A percentile compares a stretch with the other conserved stretches of the same genome.
These are phyloP conservation scores for Aspergillus hancockii DNA, from an alignment of 495 filamentous ascomycete species.

Conservation along the genomic window DNA sequence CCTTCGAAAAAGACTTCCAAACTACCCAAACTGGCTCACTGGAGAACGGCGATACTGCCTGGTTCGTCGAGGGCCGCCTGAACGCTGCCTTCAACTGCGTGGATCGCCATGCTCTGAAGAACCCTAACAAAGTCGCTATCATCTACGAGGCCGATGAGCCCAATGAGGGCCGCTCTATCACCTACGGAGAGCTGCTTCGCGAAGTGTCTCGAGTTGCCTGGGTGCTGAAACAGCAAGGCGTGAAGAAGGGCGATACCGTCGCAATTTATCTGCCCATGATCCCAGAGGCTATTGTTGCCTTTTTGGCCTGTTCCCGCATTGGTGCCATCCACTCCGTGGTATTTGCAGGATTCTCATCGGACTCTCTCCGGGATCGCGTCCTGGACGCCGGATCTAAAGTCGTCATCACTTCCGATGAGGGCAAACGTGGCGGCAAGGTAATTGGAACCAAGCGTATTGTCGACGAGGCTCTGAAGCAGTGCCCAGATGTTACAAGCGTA, in stretches of 20 bases:
- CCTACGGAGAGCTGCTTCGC: slow-evolving; percentile 90
- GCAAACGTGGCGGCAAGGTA: slow-evolving; percentile 94
- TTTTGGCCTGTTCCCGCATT: slow-evolving; percentile 89
- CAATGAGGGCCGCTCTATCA: slow-evolving; percentile 81
- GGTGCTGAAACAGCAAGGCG: slow-evolving; percentile 89
- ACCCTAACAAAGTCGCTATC: slow-evolving; percentile 90
- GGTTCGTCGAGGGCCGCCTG: slow-evolving; percentile 92
- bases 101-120: slow-evolving; percentile 90
- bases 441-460: slow-evolving; percentile 99
- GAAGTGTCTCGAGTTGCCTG: slow-evolving; percentile 86
- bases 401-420: slow-evolving; percentile 96
- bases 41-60: slow-evolving; percentile 79
- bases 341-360: slow-evolving; percentile 96
- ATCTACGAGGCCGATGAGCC: slow-evolving; percentile 98
- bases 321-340: slow-evolving; percentile 98
- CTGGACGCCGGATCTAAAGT: slow-evolving; percentile 86
- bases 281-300: slow-evolving; percentile 87
- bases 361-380: slow-evolving; percentile 95
- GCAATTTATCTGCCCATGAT: slow-evolving; percentile 99
- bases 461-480: slow-evolving; percentile 96
- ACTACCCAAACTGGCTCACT: slow-evolving; percentile 83
- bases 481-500: slow-evolving; percentile 81
- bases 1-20: slow-evolving; percentile 89
- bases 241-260: slow-evolving; percentile 96
- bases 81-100: slow-evolving; percentile 98